Base-by-base conservation (phyloP, 106 monocot genomes). In the Hemerocallis citrina region DNA sequence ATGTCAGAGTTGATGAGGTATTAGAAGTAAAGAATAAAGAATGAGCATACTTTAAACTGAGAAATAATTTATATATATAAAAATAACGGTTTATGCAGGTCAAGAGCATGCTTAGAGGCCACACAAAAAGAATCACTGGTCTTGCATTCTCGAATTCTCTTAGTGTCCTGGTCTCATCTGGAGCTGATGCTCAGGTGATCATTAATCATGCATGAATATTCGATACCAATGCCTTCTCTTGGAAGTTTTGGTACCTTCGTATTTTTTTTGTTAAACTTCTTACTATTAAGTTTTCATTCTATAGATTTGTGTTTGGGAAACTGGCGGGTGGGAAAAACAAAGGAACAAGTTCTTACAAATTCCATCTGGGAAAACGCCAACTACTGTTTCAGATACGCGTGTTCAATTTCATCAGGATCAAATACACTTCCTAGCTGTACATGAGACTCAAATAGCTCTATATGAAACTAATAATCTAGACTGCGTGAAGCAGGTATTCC, bases 331-430 rank as follows among this genome's bases (percentile, higher is more conserved):
- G 90, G 85, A 91, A 40, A 91, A 85, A 45, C 79, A 79, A 44
- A 79, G 68, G 64, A 77, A 28, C 63, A 78, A 71, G 68, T 72
- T 79, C 61, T 68, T 91, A 49, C 82, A 76, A 73, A 76, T 72
- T 50, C 85, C 79, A 12, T 62, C 79, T 51, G 79, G 75, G 3
- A 56, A 75, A 14, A 72, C 67, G 30, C 57, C 81, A 32, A 16
- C 59, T 9, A 24, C 67, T 30, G 17, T 74, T 65, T 78, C 79
- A 55, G 90, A 91, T 34, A 85, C 79, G 0, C 68, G 77, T 35
- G 93, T 93, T 27, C 89, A 93, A 47, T 93, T 93, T 62, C 85
- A 89, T 68, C 82, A 77, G 33, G 79, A 89, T 75, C 85, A 93
- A 77, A 75, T 80, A 32, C 85, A 89, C 40, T 85, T 89, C 64